These are phyloP conservation scores for Hebeloma cylindrosporum DNA, from an alignment of 768 basidiomycete genomes.

Conservation along the genomic window DNA sequence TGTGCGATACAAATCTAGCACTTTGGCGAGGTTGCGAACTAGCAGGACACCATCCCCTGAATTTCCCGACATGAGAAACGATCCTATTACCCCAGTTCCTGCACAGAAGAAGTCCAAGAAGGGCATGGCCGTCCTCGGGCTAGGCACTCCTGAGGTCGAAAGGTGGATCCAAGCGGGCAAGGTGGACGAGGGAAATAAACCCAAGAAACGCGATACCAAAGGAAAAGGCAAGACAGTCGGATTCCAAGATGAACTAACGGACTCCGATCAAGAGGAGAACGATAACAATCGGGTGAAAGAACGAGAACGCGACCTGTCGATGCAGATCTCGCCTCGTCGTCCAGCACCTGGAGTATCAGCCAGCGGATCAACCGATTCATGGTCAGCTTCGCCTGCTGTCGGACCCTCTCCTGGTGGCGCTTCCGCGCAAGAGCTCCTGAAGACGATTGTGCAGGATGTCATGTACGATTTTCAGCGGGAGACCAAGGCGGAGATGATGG, in stretches of 20 bases:
- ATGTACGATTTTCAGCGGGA: conserved; percentile 75
- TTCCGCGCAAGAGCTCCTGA: conserved; percentile 59
- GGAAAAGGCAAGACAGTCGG: conserved; percentile 46
- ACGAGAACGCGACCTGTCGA: conserved; percentile 41
- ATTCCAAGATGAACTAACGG: conserved; percentile 37
- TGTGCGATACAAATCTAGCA: neutral
- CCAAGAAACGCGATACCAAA: conserved; percentile 18
- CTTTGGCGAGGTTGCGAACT: neutral
- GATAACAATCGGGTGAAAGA: conserved; percentile 27
- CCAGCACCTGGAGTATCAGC: conserved; percentile 17
- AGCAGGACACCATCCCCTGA: conserved; percentile 46
- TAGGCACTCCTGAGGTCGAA: conserved; percentile 55
- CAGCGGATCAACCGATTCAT: conserved; percentile 29
- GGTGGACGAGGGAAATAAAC: conserved; percentile 23
- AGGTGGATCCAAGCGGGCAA: conserved; percentile 48
- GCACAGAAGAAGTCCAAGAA: conserved; percentile 27
- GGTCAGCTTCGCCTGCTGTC: conserved; percentile 42
- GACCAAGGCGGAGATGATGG: conserved; percentile 69
- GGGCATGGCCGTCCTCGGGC: conserved; percentile 38
- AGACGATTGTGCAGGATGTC: conserved; percentile 65
- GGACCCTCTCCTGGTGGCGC: conserved; percentile 25
- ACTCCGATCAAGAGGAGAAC: conserved; percentile 19
- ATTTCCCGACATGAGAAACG: conserved; percentile 32
- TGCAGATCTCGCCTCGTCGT: conserved; percentile 61
- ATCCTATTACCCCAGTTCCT: conserved; percentile 36